phyloP scores from a whole-genome alignment of 192 early-diverging fungal genomes.

The Coemansia furcata region DNA sequence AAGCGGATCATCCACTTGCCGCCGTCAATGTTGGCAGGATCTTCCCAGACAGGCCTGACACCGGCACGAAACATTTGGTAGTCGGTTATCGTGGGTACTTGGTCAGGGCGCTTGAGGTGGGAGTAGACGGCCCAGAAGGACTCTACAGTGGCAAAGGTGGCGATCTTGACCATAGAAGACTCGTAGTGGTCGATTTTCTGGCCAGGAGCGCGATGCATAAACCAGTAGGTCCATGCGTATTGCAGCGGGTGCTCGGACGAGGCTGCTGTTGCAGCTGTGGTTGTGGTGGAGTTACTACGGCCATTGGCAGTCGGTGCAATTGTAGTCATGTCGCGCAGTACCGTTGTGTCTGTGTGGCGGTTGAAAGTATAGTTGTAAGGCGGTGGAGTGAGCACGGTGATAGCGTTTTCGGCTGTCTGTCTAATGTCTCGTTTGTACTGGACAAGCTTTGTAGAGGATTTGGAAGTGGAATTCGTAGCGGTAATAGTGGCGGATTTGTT shows the following conservation, averaged over 20 bases:
- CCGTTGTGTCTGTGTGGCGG: not conserved
- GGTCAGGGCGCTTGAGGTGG: conserved; percentile 77
- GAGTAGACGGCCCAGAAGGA: conserved; percentile 78
- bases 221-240: conserved; percentile 90
- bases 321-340: not conserved
- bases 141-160: conserved; percentile 76
- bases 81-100: conserved; percentile 83
- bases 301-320: not conserved
- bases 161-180: conserved; percentile 80
- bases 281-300: conserved; percentile 1
- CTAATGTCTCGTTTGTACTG: conserved; percentile 40
- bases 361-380: not conserved
- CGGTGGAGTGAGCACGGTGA: not conserved
- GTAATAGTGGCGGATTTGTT: conserved; percentile 6
- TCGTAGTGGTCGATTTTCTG: conserved; percentile 88
- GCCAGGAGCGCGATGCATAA: conserved; percentile 87
- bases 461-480: conserved; percentile 8
- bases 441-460: conserved; percentile 22
- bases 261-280: not conserved
- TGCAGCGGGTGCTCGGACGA: conserved; percentile 62
- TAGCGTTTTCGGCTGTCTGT: not conserved
- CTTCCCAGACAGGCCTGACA: conserved; percentile 96
- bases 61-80: conserved; percentile 92
- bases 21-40: conserved; percentile 76
- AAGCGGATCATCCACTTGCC: conserved; percentile 96